Percentiles rank a stretch among this genome's conserved stretches.
These are phyloP conservation scores for Penicillium coffeae DNA, from an alignment of 495 filamentous ascomycete genomes.

Conservation along the genomic window DNA sequence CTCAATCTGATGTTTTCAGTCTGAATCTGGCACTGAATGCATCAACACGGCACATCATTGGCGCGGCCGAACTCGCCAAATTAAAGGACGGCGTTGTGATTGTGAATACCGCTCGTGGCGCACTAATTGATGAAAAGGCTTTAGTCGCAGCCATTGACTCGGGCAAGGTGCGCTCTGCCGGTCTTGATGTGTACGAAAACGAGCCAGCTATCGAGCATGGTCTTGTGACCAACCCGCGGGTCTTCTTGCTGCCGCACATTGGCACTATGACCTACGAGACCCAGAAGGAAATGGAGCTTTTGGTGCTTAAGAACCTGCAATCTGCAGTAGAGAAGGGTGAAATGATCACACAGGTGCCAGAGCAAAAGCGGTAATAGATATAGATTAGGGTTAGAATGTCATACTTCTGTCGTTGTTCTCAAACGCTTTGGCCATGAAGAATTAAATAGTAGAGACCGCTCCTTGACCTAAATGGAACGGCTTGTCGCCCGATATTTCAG, in stretches of 20 bases:
- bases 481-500: background rate
- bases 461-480: background rate
- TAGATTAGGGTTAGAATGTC: background rate
- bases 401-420: background rate
- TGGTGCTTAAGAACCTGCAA: conserved; percentile 65
- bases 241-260: conserved; percentile 77
- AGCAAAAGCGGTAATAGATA: conserved; percentile 49
- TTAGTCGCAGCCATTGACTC: conserved; percentile 66
- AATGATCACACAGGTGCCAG: conserved; percentile 66
- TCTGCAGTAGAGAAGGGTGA: conserved; percentile 60
- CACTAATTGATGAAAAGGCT: conserved; percentile 72
- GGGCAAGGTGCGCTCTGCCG: conserved; percentile 61
- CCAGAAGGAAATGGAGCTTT: conserved; percentile 74
- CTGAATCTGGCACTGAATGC: conserved; percentile 70
- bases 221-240: conserved; percentile 62
- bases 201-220: conserved; percentile 71
- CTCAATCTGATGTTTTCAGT: conserved; percentile 67
- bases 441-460: background rate
- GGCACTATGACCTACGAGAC: conserved; percentile 65
- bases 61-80: conserved; percentile 57
- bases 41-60: conserved; percentile 67
- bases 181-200: conserved; percentile 80
- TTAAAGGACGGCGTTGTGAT: conserved; percentile 78
- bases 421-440: background rate
- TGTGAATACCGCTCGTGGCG: conserved; percentile 79